Percentiles rank a stretch among this genome's conserved stretches.
Evolutionary conservation across 495 filamentous ascomycete genomes (phyloP).

Genomic region (Wilcoxina mikolae): DNA sequence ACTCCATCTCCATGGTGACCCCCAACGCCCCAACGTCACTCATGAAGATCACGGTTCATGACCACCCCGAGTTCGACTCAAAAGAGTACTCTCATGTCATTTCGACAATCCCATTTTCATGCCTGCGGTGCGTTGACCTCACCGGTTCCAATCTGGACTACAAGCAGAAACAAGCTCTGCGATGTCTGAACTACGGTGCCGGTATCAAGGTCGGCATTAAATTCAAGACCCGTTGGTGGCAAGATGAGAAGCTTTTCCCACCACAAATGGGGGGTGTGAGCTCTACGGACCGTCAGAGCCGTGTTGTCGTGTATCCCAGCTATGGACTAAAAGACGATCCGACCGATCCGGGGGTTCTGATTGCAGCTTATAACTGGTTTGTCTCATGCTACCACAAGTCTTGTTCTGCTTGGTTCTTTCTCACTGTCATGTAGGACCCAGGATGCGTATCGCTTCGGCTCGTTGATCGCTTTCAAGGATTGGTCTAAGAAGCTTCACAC

Average conservation of each 20-base stretch:
- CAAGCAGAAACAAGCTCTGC: constrained; percentile 23
- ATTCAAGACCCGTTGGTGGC: constrained; percentile 30
- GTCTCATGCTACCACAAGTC: too few relatives aligned
- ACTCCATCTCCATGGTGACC: constrained; percentile 13
- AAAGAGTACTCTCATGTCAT: constrained; percentile 26
- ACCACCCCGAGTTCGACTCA: not conserved
- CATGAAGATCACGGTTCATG: constrained; percentile 4
- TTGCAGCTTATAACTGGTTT: constrained; percentile 34
- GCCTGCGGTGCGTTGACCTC: constrained; percentile 27
- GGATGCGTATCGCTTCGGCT: constrained; percentile 32
- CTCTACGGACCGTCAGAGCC: constrained; percentile 30
- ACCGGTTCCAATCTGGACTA: constrained; percentile 13
- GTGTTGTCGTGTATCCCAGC: constrained; percentile 35
- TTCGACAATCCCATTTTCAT: constrained; percentile 26
- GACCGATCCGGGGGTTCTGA: constrained; percentile 29
- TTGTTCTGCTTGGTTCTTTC: too few relatives aligned
- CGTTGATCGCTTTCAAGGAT: too few relatives aligned
- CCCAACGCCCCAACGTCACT: not conserved
- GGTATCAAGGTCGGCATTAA: constrained; percentile 30
- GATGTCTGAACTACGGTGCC: constrained; percentile 26
- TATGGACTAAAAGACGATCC: constrained; percentile 28
- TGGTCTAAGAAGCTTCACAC: too few relatives aligned
- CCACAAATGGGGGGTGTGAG: constrained; percentile 30
- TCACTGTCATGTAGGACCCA: constrained; percentile 16
- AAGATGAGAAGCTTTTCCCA: not conserved